Evolutionary conservation across 345 rosid species (phyloP), one percentile per base, ranked within the genome.

Genomic region (Combretum micranthum): DNA sequence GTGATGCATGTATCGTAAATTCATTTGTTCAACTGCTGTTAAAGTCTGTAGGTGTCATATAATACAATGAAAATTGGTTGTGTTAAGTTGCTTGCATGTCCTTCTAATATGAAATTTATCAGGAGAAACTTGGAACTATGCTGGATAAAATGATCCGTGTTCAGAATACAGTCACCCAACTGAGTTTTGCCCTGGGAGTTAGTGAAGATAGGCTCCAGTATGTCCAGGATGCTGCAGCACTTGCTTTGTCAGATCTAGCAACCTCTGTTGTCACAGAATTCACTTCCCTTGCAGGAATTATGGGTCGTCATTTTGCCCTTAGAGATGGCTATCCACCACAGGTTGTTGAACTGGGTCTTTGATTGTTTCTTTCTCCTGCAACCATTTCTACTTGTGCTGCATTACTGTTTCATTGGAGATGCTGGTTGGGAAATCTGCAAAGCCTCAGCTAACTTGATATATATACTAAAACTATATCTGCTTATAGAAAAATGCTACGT

Each of bases 41-140:
- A 11, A 45, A 57, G 53, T 37, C n/a, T 44, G 16, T 10, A 21
- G 12, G 32, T 5, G 56, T 39, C 7, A 13, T 16, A 39, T 69
- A 55, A 62, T 64, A 56, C 32, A 56, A 9, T 32, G 39, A 32
- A 32, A 32, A 32, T 32, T 32, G 39, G 39, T 32, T 7, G 3
- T 32, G 39, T 32, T 7, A 32, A 32, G 39, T 3, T 32, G 26
- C 39, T 32, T 32, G 10, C 39, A 5, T 7, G 1, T 4, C 9
- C 5, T 32, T 32, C 10, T 32, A 16, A 42, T 67, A 0, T 64
- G 61, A 62, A 66, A 64, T 50, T 44, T 22, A 48, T 64, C 70
- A 92, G 98, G 98, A 92, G 78, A 92, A 82, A 72, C 83, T 92
- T 15, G 98, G 98, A 57, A 92, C 98, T 15, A 81, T 92, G 93